Evolutionary conservation across 2,329 filamentous ascomycete species (phyloP).

Genomic region (Bertia moriformis): DNA sequence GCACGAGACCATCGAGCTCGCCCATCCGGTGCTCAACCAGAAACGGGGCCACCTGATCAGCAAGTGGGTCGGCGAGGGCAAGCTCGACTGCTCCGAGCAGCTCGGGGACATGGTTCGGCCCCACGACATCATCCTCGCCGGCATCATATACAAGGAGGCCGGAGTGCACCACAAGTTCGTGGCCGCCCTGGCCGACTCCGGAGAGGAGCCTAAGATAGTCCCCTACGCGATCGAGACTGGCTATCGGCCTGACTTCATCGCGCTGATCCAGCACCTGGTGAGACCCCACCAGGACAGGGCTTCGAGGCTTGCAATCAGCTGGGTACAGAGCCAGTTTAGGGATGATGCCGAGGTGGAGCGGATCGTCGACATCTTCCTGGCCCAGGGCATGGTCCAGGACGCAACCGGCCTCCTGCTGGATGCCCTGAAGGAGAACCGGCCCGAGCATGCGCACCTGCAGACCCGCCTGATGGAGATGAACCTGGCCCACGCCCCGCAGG

Average conservation of each 20-base stretch:
- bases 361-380: constrained; percentile 94
- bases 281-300: constrained; percentile 85
- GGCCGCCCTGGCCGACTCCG: constrained; percentile 83
- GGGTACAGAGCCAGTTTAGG: too few species aligned
- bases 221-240: constrained; percentile 73
- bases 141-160: constrained; percentile 80
- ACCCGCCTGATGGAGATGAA: constrained; percentile 97
- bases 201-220: constrained; percentile 92
- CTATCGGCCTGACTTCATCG: constrained; percentile 87
- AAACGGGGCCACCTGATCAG: constrained; percentile 90
- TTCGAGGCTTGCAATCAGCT: constrained; percentile 79
- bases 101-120: constrained; percentile 85
- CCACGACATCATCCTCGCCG: constrained; percentile 75
- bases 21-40: constrained; percentile 80
- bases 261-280: constrained; percentile 81
- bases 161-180: constrained; percentile 88
- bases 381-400: constrained; percentile 93
- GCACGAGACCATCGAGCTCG: constrained; percentile 86
- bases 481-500: constrained; percentile 85
- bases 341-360: constrained; percentile 88
- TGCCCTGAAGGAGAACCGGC: constrained; percentile 84
- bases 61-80: constrained; percentile 95
- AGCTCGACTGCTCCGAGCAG: constrained; percentile 90
- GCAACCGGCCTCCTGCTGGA: constrained; percentile 96
- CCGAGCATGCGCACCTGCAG: constrained; percentile 84